Conservation (phyloP, 2,329 filamentous ascomycete species). For the Fusarium odoratissimum region DNA sequence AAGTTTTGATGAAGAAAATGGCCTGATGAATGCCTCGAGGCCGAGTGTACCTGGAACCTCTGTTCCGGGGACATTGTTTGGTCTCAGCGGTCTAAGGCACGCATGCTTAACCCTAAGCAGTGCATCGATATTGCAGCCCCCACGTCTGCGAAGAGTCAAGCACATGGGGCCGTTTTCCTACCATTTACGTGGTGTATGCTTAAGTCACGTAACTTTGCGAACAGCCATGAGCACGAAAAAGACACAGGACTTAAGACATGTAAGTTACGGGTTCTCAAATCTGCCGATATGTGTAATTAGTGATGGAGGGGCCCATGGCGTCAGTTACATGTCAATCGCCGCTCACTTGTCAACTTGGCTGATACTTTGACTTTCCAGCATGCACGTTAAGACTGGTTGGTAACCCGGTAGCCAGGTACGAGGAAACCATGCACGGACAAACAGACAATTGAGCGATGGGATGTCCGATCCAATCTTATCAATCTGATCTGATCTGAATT, state of each 20-base stretch:
- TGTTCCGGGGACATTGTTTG: not conserved
- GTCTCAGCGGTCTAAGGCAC: not conserved
- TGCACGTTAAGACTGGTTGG: not conserved
- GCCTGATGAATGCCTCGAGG: not conserved
- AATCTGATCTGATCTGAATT: not conserved
- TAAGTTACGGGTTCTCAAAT: not conserved
- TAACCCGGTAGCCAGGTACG: not conserved
- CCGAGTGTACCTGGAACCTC: not conserved
- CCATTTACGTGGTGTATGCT: not conserved
- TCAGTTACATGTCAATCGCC: not conserved
- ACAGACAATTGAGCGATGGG: not conserved
- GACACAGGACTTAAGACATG: not conserved
- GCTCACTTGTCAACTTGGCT: conserved; percentile 6
- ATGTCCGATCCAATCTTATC: conserved; percentile 7
- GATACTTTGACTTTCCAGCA: not conserved
- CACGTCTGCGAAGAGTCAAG: not conserved
- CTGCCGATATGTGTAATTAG: not conserved
- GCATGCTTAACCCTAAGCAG: not conserved
- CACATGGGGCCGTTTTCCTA: not conserved
- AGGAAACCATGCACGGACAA: not conserved
- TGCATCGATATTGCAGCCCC: not conserved
- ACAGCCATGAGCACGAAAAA: not conserved
- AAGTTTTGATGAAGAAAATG: not conserved
- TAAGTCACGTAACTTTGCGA: not conserved
- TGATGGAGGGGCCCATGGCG: not conserved